Conservation (phyloP, 345 rosid genomes). For the Heritiera littoralis region DNA sequence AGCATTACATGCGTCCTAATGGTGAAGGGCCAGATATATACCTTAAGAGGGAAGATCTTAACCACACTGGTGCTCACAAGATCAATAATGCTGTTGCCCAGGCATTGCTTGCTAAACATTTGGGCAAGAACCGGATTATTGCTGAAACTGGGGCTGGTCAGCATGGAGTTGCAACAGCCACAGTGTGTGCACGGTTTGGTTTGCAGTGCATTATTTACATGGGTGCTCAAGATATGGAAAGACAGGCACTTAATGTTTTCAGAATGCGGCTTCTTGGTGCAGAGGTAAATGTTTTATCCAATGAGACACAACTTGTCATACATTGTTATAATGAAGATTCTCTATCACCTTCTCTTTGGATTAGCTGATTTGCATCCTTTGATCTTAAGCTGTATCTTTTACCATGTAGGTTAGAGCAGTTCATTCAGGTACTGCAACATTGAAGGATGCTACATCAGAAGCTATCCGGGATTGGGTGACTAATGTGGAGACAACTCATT, state of each 20-base stretch:
- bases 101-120: slow-evolving; percentile 78
- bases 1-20: slow-evolving; percentile 69
- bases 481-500: slow-evolving; percentile 92
- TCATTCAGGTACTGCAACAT: slow-evolving; percentile 72
- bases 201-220: slow-evolving; percentile 78
- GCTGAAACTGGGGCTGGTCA: slow-evolving; percentile 98
- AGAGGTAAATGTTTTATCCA: slow-evolving; percentile 43
- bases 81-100: slow-evolving; percentile 91
- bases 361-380: background rate
- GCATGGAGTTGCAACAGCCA: slow-evolving; percentile 97
- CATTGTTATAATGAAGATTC: background rate
- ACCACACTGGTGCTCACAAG: slow-evolving; percentile 94
- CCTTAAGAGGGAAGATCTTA: slow-evolving; percentile 95
- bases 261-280: slow-evolving; percentile 94
- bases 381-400: background rate
- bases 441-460: slow-evolving; percentile 74
- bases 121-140: slow-evolving; percentile 83
- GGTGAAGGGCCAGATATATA: slow-evolving; percentile 87
- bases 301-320: slow-evolving; percentile 10
- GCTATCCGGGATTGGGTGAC: slow-evolving; percentile 95
- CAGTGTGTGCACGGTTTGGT: slow-evolving; percentile 89
- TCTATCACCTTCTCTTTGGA: background rate
- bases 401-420: slow-evolving; percentile 60
- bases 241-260: slow-evolving; percentile 89
- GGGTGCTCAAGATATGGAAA: slow-evolving; percentile 98